phyloP scores from a whole-genome alignment of 768 basidiomycete species.

The Mycena kentingensis region DNA sequence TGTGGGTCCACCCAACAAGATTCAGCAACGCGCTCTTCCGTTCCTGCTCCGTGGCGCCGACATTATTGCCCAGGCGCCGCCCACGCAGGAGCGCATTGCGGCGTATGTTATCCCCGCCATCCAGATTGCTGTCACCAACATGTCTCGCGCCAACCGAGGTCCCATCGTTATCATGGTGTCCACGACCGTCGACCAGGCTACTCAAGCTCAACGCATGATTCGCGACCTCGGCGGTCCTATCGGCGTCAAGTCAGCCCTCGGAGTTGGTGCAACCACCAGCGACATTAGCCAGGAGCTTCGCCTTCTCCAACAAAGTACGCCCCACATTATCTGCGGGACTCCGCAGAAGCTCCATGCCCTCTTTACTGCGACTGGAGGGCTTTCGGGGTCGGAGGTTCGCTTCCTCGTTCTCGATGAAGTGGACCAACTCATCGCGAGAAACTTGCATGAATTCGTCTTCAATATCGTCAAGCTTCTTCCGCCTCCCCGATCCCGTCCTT shows the following conservation, averaged over 20 bases:
- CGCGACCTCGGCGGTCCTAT: conserved; percentile 92
- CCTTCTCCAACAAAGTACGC: conserved; percentile 85
- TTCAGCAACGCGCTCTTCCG: conserved; percentile 94
- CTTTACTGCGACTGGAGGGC: conserved; percentile 77
- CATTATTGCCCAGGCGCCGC: conserved; percentile 98
- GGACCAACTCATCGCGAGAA: conserved; percentile 96
- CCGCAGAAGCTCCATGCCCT: conserved; percentile 95
- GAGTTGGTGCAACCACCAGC: conserved; percentile 72
- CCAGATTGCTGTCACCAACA: conserved; percentile 73
- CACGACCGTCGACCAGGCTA: conserved; percentile 98
- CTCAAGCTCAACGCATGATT: conserved; percentile 94
- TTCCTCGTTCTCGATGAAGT: conserved; percentile 97
- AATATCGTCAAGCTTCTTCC: conserved; percentile 91
- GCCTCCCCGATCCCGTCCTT: conserved; percentile 74
- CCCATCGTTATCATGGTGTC: conserved; percentile 93
- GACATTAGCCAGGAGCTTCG: conserved; percentile 78
- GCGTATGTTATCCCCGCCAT: conserved; percentile 94
- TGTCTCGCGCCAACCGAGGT: conserved; percentile 65
- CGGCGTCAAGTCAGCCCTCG: conserved; percentile 87
- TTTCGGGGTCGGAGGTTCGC: conserved; percentile 81
- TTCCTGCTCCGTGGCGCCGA: conserved; percentile 93
- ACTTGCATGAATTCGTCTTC: conserved; percentile 93
- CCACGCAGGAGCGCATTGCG: conserved; percentile 97
- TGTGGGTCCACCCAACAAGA: conserved; percentile 97
- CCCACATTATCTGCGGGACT: conserved; percentile 95